phyloP scores from a whole-genome alignment of 305 asterid genomes.

The Solanum hybrid region DNA sequence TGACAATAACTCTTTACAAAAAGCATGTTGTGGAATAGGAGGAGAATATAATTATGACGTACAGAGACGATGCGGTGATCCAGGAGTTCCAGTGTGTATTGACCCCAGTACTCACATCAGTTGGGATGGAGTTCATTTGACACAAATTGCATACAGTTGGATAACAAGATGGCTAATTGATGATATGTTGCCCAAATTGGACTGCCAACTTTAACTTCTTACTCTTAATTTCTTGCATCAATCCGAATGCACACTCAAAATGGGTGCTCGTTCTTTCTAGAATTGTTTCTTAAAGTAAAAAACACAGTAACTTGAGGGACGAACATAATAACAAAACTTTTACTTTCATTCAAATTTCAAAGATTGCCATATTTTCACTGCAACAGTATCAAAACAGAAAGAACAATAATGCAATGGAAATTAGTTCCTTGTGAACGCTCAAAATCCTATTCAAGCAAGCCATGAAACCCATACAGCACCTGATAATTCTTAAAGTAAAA shows the following conservation, averaged over 20 bases:
- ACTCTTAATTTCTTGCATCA: background rate
- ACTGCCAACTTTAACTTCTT: background rate
- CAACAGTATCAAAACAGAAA: background rate
- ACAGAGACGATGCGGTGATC: background rate
- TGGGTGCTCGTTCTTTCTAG: no score
- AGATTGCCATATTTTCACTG: background rate
- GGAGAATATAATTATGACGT: background rate
- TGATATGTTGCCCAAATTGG: background rate
- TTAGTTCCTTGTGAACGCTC: background rate
- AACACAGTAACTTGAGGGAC: no score
- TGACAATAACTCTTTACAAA: background rate
- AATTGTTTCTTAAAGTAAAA: no score
- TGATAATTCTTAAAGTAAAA: background rate
- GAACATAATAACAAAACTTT: no score
- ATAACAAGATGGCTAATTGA: background rate
- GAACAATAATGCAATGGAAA: background rate
- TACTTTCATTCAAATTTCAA: no score
- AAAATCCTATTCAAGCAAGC: background rate
- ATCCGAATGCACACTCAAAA: no score
- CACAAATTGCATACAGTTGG: conserved; percentile 2
- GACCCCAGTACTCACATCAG: conserved; percentile 6
- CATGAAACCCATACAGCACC: background rate
- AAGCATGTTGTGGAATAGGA: background rate
- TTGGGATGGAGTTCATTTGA: conserved; percentile 36
- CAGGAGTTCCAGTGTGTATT: conserved; percentile 11